phyloP scores from a whole-genome alignment of 2,329 filamentous ascomycete species.

The Cladosporium sp. region DNA sequence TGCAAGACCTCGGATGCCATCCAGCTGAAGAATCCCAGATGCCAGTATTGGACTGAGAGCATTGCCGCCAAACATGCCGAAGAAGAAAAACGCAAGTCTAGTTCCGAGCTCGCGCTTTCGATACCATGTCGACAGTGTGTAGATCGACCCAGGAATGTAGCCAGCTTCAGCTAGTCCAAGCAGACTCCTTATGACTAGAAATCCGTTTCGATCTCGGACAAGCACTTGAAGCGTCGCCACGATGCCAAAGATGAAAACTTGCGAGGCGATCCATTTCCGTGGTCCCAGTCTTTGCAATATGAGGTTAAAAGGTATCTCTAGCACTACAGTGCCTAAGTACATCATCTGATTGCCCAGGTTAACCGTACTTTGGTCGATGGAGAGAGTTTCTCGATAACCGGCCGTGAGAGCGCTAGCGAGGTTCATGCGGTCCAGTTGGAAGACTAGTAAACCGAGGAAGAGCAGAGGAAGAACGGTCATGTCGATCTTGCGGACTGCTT shows the following conservation, averaged over 20 bases:
- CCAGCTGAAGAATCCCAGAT: constrained; percentile 59
- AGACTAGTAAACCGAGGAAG: constrained; percentile 47
- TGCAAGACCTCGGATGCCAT: constrained; percentile 51
- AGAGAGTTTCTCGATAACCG: constrained; percentile 43
- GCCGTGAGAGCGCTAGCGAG: constrained; percentile 49
- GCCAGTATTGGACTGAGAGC: constrained; percentile 61
- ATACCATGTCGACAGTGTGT: constrained; percentile 30
- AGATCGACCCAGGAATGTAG: constrained; percentile 37
- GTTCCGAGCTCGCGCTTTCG: constrained; percentile 8
- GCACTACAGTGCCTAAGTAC: constrained; percentile 48
- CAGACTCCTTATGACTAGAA: constrained; percentile 20
- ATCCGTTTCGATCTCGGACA: constrained; percentile 20
- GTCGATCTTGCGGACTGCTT: constrained; percentile 39
- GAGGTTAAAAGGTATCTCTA: constrained; percentile 52
- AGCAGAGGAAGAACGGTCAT: constrained; percentile 46
- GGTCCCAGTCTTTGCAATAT: constrained; percentile 30
- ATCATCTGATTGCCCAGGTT: constrained; percentile 53
- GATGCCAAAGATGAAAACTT: constrained; percentile 48
- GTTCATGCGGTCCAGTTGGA: constrained; percentile 53
- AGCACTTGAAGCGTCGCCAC: constrained; percentile 36
- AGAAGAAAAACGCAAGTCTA: constrained; percentile 35
- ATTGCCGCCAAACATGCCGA: constrained; percentile 49
- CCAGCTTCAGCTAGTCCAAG: constrained; percentile 16
- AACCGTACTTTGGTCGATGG: constrained; percentile 44
- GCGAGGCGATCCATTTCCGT: constrained; percentile 46